phyloP scores from a whole-genome alignment of 2,329 filamentous ascomycete species.

The Rachicladosporium sp. region DNA sequence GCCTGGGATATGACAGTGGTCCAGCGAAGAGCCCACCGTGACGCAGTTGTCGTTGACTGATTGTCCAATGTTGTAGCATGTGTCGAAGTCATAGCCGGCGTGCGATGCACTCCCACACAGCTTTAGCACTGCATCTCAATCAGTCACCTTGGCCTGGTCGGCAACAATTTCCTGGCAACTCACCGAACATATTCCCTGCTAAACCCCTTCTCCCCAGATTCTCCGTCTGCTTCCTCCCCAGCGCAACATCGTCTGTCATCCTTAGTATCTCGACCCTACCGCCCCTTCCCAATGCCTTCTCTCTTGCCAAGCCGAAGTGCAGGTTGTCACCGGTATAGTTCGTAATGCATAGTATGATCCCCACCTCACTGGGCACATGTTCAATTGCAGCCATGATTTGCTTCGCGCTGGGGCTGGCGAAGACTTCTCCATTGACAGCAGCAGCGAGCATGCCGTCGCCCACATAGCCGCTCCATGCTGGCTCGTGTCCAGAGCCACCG shows the following conservation, averaged over 20 bases:
- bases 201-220: conserved; percentile 38
- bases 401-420: conserved; percentile 35
- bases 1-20: conserved; percentile 42
- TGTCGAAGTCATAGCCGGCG: conserved; percentile 32
- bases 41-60: conserved; percentile 33
- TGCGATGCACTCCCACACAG: conserved; percentile 35
- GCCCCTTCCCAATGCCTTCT: conserved; percentile 33
- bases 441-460: conserved; percentile 36
- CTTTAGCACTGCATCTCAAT: conserved; percentile 30
- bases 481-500: conserved; percentile 37
- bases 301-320: conserved; percentile 36
- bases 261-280: conserved; percentile 34
- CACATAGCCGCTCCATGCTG: conserved; percentile 37
- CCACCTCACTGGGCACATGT: conserved; percentile 32
- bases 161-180: too few relatives aligned
- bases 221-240: conserved; percentile 36
- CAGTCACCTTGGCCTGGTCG: not conserved
- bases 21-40: conserved; percentile 39
- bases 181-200: conserved; percentile 31
- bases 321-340: conserved; percentile 40
- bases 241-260: conserved; percentile 37
- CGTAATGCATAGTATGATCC: conserved; percentile 36
- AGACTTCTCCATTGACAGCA: conserved; percentile 36
- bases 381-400: conserved; percentile 37
- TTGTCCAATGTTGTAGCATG: conserved; percentile 31